These are phyloP conservation scores for Tuber indicum DNA, from an alignment of 495 filamentous ascomycete genomes.

Conservation along the genomic window DNA sequence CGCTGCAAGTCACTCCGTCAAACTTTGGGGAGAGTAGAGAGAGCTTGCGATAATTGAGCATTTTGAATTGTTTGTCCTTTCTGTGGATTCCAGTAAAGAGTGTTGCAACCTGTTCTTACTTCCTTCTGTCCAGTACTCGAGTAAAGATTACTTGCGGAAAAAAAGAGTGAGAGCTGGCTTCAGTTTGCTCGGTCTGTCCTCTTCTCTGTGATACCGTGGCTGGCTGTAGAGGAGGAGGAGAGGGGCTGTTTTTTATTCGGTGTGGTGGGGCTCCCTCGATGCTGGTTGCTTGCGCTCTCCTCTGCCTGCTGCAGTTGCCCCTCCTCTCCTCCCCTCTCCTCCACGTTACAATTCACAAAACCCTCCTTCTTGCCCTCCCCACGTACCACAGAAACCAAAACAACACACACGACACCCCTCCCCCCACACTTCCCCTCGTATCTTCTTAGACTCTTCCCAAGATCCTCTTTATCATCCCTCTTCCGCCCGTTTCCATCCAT, in stretches of 20 bases:
- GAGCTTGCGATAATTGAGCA: background rate
- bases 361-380: background rate
- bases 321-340: slow-evolving; percentile 14
- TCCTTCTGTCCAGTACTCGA: background rate
- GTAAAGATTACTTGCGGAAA: background rate
- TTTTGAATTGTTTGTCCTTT: background rate
- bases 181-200: background rate
- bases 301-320: slow-evolving; percentile 9
- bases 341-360: slow-evolving; percentile 18
- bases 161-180: background rate
- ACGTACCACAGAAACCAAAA: slow-evolving; percentile 17
- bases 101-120: background rate
- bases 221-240: background rate
- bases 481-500: slow-evolving; percentile 11
- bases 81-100: background rate
- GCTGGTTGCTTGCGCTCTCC: slow-evolving; percentile 20
- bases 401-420: slow-evolving; percentile 14
- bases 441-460: background rate
- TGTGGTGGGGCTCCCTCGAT: slow-evolving; percentile 35
- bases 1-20: background rate
- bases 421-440: slow-evolving; percentile 12
- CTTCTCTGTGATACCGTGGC: background rate
- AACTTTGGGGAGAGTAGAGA: background rate
- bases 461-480: slow-evolving; percentile 20
- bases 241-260: slow-evolving; percentile 5